phyloP scores from a whole-genome alignment of 768 basidiomycete genomes.

The Lactarius pseudohatsudake region DNA sequence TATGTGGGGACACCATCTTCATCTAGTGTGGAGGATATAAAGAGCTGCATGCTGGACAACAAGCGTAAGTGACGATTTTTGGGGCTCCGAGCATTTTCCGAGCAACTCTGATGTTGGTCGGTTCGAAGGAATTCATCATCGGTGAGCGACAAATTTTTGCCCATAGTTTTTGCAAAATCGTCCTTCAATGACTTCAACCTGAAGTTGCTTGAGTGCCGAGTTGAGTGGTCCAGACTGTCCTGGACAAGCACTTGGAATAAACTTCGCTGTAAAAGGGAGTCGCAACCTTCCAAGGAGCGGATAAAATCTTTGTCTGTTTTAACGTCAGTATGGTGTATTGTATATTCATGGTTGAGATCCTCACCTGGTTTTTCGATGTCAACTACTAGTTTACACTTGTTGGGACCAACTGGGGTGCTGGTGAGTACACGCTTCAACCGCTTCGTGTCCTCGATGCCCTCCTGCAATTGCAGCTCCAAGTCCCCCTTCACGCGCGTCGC shows the following conservation, averaged over 20 bases:
- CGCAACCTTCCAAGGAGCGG: background rate
- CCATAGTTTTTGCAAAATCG: background rate
- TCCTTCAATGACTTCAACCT: slow-evolving; percentile 2
- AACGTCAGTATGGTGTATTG: background rate
- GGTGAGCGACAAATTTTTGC: background rate
- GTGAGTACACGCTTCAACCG: background rate
- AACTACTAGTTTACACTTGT: background rate
- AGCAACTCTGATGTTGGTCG: background rate
- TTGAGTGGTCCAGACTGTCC: slow-evolving; percentile 4
- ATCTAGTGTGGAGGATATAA: too few relatives aligned
- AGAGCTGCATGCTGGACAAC: too few relatives aligned
- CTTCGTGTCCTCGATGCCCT: background rate
- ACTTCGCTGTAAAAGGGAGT: slow-evolving; percentile 5
- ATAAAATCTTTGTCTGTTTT: slow-evolving; percentile 5
- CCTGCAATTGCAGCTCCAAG: background rate
- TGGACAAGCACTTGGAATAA: slow-evolving; percentile 6
- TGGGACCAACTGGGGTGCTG: background rate
- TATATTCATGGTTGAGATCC: background rate
- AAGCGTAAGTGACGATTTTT: too few relatives aligned
- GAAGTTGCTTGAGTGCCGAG: background rate
- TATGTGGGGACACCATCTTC: too few relatives aligned
- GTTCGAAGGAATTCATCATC: background rate
- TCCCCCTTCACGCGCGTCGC: background rate
- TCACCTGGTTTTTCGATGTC: background rate
- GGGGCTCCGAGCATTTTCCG: too few relatives aligned